Evolutionary conservation across 768 basidiomycete species (phyloP), one percentile per base, ranked within the genome.

Genomic region (Panaeolus papilionaceus): DNA sequence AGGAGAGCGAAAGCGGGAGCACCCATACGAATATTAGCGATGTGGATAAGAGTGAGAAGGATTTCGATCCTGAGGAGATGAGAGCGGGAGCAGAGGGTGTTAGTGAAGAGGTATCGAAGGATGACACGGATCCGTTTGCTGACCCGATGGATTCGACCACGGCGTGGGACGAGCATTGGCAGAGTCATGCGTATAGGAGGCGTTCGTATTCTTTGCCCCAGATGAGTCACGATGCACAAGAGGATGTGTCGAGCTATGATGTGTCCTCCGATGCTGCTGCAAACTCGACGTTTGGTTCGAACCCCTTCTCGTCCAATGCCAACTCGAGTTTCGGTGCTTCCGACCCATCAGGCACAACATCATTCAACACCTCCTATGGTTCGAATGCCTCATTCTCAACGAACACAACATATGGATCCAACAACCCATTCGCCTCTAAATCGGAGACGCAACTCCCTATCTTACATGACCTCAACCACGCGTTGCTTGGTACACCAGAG

Each of bases 61-160:
- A 58, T 37, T 58, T 58, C 28, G 54, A 58, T 37, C 54, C 54
- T 58, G 54, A 58, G 26, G 54, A 58, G 54, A 58, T 58, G 54
- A 58, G 54, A 18, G 33, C 26, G 9, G 28, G 28, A 2, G 54
- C 28, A 1, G 54, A 58, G 12, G 28, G 54, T 37, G 54, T 58
- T 5, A 58, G 54, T 37, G 54, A 58, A 12, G 54, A 58, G 10
- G 28, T n/a, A 5, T n/a, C 28, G 28, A 58, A 58, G 26, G 54
- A 58, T 33, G 28, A 33, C 5, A 28, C 9, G 6, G 54, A 58
- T 33, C 54, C 54, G 4, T 58, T 58, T 33, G 26, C 54, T 33
- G 54, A 58, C 28, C 54, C 54, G 26, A 28, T 58, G 54, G 28
- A 58, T 58, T 58, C 54, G 9, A 58, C 20, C 5, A 16, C 54